phyloP scores from a whole-genome alignment of 2,329 filamentous ascomycete genomes.

The Penicillium sp. region DNA sequence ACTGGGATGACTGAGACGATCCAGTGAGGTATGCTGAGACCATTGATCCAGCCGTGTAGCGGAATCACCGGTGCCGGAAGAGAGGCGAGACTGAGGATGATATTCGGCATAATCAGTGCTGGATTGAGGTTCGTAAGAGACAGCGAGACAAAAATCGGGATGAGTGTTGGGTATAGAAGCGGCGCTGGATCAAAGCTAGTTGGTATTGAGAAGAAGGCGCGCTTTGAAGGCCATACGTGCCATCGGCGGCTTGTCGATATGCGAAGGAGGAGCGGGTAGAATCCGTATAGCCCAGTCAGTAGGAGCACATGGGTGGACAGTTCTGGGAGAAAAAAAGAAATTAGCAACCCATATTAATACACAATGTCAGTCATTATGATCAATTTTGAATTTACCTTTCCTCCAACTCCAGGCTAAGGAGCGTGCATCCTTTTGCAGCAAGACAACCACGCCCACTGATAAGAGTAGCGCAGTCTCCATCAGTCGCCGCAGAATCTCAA shows the following conservation, averaged over 20 bases:
- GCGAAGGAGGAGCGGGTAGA: slow-evolving; percentile 64
- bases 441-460: slow-evolving; percentile 54
- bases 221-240: slow-evolving; percentile 34
- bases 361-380: background rate
- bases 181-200: slow-evolving; percentile 87
- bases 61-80: slow-evolving; percentile 76
- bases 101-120: slow-evolving; percentile 72
- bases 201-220: slow-evolving; percentile 65
- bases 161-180: slow-evolving; percentile 78
- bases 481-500: slow-evolving; percentile 52
- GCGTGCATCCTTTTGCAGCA: slow-evolving; percentile 37
- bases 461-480: slow-evolving; percentile 60
- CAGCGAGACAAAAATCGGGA: slow-evolving; percentile 77
- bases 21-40: slow-evolving; percentile 77
- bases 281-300: slow-evolving; percentile 37
- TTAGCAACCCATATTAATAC: slow-evolving; percentile 10
- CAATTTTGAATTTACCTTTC: slow-evolving; percentile 37
- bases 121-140: slow-evolving; percentile 69
- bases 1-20: slow-evolving; percentile 72
- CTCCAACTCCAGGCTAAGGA: slow-evolving; percentile 40
- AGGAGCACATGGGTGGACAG: slow-evolving; percentile 37
- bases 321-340: slow-evolving; percentile 29
- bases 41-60: slow-evolving; percentile 58
- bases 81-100: slow-evolving; percentile 78
- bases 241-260: slow-evolving; percentile 29